These are phyloP conservation scores for thale cress (Arabidopsis thaliana) DNA, from an alignment of 345 rosid species.

Conservation along the genomic window TAIR10.1 NC_003076.8:433501-434000, in stretches of 20 bases:
- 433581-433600: conserved; percentile 14
- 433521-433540: conserved; percentile 49
- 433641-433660: conserved; percentile 8
- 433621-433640: background rate
- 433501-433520: conserved; percentile 66
- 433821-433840: too few species aligned
- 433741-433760: background rate
- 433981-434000: background rate
- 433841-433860: too few species aligned
- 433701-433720: background rate
- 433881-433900: background rate
- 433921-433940: background rate
- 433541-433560: background rate
- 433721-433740: conserved; percentile 3
- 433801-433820: too few species aligned
- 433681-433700: background rate
- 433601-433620: conserved; percentile 3
- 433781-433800: too few species aligned
- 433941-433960: too few species aligned
- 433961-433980: too few species aligned
- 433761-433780: too few species aligned
- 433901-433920: background rate
- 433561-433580: conserved; percentile 7
- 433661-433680: background rate
- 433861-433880: too few species aligned